Conservation (phyloP, 75 land plant species). For the Pinus albicaulis region DNA sequence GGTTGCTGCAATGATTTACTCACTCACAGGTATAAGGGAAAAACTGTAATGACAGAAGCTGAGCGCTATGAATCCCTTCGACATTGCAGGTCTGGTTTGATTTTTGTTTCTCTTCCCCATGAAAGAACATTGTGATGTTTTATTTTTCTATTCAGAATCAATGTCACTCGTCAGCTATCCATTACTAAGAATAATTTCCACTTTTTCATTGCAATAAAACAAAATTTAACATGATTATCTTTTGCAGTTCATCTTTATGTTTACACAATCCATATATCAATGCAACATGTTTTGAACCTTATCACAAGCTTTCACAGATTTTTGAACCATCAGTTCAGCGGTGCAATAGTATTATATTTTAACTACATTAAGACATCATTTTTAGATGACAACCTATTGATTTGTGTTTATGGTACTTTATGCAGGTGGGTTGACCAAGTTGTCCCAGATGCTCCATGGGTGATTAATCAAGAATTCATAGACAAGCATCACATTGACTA, state of each 20-base stretch:
- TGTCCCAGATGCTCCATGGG: conserved; percentile 90
- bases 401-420: conserved; percentile 3
- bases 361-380: not conserved
- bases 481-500: conserved; percentile 82
- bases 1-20: conserved; percentile 91
- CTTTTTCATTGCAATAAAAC: not conserved
- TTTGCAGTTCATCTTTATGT: not conserved
- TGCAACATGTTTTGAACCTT: no score
- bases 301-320: not conserved
- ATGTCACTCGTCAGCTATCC: not conserved
- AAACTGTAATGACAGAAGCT: conserved; percentile 82
- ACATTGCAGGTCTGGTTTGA: conserved; percentile 70
- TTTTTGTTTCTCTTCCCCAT: not conserved
- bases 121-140: not conserved
- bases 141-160: not conserved
- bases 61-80: conserved; percentile 96
- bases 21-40: conserved; percentile 83
- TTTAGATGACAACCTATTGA: not conserved
- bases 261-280: no score
- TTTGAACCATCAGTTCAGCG: not conserved
- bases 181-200: not conserved
- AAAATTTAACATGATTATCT: not conserved
- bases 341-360: not conserved
- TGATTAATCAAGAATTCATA: conserved; percentile 66
- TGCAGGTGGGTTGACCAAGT: conserved; percentile 92